phyloP scores from a whole-genome alignment of 75 land plant species.

The Azolla pinnata region DNA sequence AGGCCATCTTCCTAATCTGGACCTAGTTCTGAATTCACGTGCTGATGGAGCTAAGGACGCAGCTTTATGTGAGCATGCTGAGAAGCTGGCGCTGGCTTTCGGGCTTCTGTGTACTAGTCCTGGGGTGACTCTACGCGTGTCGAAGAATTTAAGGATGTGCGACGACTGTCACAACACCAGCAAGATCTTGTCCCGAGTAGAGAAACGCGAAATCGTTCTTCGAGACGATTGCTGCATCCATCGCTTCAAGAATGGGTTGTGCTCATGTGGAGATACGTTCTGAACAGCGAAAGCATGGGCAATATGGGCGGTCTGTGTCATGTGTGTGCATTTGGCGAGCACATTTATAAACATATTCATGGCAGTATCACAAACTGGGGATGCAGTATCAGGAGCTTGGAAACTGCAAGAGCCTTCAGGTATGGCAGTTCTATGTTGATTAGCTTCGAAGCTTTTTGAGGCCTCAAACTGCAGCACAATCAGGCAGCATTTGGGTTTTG shows the following conservation, averaged over 20 bases:
- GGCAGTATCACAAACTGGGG: too few species aligned
- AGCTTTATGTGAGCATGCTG: constrained; percentile 10
- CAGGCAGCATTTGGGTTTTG: too few species aligned
- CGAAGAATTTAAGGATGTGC: constrained; percentile 16
- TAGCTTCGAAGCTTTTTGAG: too few species aligned
- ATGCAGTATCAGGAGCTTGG: too few species aligned
- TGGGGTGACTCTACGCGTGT: constrained; percentile 5
- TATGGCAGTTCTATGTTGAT: too few species aligned
- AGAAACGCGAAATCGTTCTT: constrained; percentile 9
- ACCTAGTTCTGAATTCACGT: constrained; percentile 1
- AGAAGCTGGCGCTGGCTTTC: constrained; percentile 17
- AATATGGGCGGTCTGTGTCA: too few species aligned
- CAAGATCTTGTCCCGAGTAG: constrained; percentile 16
- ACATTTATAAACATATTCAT: too few species aligned
- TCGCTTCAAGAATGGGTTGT: constrained; percentile 15
- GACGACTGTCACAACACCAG: constrained; percentile 16
- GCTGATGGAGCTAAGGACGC: constrained; percentile 4
- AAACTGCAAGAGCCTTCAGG: too few species aligned
- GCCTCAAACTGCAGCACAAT: too few species aligned
- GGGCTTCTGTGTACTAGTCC: constrained; percentile 7
- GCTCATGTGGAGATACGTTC: constrained; percentile 17
- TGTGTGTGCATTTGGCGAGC: too few species aligned
- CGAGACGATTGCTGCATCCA: constrained; percentile 16
- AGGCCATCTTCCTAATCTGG: constrained; percentile 12
- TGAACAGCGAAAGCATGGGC: too few species aligned